A percentile compares a stretch with the other conserved stretches of the same genome.
phyloP scores from a whole-genome alignment of 73 alveolate genomes.

The Effrenium voratum region DNA sequence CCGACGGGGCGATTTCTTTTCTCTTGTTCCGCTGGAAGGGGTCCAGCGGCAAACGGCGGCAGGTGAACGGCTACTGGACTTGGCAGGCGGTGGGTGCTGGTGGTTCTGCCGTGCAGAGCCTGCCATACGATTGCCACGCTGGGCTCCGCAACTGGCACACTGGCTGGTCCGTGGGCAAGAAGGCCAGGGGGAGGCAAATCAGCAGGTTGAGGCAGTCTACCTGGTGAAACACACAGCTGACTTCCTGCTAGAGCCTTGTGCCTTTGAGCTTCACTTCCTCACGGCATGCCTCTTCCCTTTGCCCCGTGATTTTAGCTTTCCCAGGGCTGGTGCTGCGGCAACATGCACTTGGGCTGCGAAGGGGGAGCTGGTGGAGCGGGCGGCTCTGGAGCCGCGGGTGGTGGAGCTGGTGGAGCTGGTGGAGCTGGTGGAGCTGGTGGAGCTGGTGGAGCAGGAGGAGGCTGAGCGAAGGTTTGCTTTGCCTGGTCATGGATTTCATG shows the following conservation, averaged over 20 bases:
- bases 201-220: background rate
- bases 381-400: background rate
- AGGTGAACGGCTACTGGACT: constrained; percentile 85
- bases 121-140: constrained; percentile 80
- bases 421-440: constrained; percentile 21
- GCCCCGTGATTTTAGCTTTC: no score
- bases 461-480: no score
- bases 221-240: background rate
- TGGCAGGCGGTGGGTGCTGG: constrained; percentile 63
- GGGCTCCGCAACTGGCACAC: constrained; percentile 76
- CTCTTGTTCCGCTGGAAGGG: no score
- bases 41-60: background rate
- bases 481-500: no score
- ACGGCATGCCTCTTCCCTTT: background rate
- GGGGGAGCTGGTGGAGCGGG: constrained; percentile 3
- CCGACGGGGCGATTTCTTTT: background rate
- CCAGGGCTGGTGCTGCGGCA: constrained; percentile 76
- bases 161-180: constrained; percentile 87
- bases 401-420: constrained; percentile 24
- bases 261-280: background rate
- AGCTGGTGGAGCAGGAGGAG: background rate
- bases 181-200: constrained; percentile 30
- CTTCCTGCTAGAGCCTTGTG: background rate
- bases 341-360: constrained; percentile 54
- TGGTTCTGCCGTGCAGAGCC: constrained; percentile 10